A percentile compares a stretch with the other conserved stretches of the same genome.
Conservation (phyloP, 768 basidiomycete species). For the Bullera alba region DNA sequence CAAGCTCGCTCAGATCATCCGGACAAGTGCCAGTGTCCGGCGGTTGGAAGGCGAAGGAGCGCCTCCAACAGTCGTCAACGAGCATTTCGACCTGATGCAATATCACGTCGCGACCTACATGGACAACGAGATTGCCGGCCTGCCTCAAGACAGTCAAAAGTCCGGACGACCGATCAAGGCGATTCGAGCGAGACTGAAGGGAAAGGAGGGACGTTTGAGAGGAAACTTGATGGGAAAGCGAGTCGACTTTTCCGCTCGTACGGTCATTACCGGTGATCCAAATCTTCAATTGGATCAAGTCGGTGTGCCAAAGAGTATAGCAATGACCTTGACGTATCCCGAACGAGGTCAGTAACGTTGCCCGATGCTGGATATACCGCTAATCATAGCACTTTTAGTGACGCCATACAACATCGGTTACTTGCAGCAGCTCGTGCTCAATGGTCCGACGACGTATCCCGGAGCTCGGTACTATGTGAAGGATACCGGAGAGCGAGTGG, state of each 20-base stretch:
- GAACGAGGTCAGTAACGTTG: conserved; percentile 64
- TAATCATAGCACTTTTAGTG: conserved; percentile 51
- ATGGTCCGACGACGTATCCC: conserved; percentile 89
- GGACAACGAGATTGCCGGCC: conserved; percentile 98
- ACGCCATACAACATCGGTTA: conserved; percentile 95
- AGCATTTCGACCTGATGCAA: conserved; percentile 93
- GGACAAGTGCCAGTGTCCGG: conserved; percentile 84
- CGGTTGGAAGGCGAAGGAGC: conserved; percentile 94
- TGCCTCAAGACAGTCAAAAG: conserved; percentile 94
- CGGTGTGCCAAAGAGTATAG: conserved; percentile 88
- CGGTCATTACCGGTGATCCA: conserved; percentile 98
- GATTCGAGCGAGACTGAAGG: conserved; percentile 94
- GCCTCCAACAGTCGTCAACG: conserved; percentile 87
- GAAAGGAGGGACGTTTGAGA: conserved; percentile 94
- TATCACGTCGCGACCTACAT: conserved; percentile 99
- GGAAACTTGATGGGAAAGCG: conserved; percentile 99
- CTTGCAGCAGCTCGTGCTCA: conserved; percentile 87
- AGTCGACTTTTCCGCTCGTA: conserved; percentile 97
- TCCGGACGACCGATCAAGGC: conserved; percentile 96
- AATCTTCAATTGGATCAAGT: conserved; percentile 94
- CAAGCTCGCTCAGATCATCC: conserved; percentile 94
- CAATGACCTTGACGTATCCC: conserved; percentile 95
- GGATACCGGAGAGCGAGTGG: conserved; percentile 94
- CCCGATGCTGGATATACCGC: neutral
- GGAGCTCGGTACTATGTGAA: conserved; percentile 95